Conservation (phyloP, 768 basidiomycete genomes). For the Leucosporidium yakuticum region DNA sequence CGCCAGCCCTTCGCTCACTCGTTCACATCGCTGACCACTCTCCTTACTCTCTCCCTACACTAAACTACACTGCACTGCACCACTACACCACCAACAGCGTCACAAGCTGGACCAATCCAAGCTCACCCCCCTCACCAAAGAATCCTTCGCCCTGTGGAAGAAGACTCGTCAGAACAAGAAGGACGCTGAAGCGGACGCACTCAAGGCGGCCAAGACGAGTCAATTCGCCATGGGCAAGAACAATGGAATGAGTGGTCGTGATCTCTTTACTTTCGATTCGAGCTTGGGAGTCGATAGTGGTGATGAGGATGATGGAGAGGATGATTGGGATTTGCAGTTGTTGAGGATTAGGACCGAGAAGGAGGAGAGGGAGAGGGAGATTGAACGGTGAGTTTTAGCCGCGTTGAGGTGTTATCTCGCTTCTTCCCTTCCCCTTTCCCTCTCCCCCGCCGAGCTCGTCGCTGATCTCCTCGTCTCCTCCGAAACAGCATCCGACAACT, state of each 20-base stretch:
- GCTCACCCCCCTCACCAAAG: constrained; percentile 86
- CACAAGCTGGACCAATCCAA: constrained; percentile 81
- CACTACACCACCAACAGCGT: constrained; percentile 52
- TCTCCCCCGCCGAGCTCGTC: not conserved
- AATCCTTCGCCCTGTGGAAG: constrained; percentile 91
- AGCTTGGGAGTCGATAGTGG: constrained; percentile 49
- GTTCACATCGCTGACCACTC: not conserved
- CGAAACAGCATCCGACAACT: constrained; percentile 19
- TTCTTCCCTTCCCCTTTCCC: not conserved
- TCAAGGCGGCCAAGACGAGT: constrained; percentile 72
- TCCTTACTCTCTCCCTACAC: not conserved
- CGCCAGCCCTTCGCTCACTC: not conserved
- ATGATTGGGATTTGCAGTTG: constrained; percentile 52
- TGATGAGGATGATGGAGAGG: constrained; percentile 56
- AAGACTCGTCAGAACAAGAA: constrained; percentile 93
- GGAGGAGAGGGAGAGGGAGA: constrained; percentile 53
- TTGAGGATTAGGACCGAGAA: constrained; percentile 62
- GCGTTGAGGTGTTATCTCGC: not conserved
- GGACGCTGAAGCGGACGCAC: constrained; percentile 73
- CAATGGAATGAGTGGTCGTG: constrained; percentile 88
- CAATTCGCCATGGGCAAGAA: constrained; percentile 82
- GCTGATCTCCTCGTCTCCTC: not conserved
- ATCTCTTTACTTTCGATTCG: constrained; percentile 93
- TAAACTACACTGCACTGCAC: too few species aligned
- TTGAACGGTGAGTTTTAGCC: constrained; percentile 19